Conservation (phyloP, 108 stramenopile genomes). For the Stephanodiscus triporus region DNA sequence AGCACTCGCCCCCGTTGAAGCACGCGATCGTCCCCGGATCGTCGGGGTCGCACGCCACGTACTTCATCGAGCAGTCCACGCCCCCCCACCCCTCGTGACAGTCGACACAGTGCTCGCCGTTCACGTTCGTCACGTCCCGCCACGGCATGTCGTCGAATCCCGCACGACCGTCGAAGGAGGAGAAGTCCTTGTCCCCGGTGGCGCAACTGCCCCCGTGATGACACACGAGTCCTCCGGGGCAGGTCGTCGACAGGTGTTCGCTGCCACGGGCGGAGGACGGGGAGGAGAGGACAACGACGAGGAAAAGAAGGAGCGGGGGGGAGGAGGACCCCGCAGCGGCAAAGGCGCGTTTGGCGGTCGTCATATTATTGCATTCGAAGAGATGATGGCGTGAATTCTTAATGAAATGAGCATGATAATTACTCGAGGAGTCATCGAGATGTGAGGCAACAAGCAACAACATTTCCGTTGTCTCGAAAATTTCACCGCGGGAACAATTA, state of each 20-base stretch:
- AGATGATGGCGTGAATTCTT: too few species aligned
- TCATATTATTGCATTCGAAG: too few species aligned
- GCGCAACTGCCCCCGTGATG: constrained; percentile 44
- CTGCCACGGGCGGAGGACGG: neutral
- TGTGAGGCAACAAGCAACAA: too few species aligned
- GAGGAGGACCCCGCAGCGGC: neutral
- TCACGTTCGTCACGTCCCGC: constrained; percentile 34
- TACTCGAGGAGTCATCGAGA: too few species aligned
- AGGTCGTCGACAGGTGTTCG: constrained; percentile 3
- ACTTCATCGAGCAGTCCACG: constrained; percentile 34
- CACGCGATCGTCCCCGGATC: constrained; percentile 34
- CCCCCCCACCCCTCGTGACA: constrained; percentile 45
- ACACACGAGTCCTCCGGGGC: constrained; percentile 33
- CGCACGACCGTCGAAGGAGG: neutral
- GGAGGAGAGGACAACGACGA: neutral
- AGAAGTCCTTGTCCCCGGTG: constrained; percentile 31
- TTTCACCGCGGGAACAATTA: too few species aligned
- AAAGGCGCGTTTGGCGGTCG: too few species aligned
- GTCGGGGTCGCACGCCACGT: constrained; percentile 21
- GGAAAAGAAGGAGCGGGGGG: neutral
- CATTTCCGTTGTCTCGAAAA: too few species aligned
- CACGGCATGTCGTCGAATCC: constrained; percentile 30
- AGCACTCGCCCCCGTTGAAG: constrained; percentile 38
- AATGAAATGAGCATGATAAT: too few species aligned
- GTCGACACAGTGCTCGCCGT: constrained; percentile 43